Percentiles rank a stretch among this genome's conserved stretches.
phyloP scores from a whole-genome alignment of 1,284 basidiomycete genomes.

The Malassezia pachydermatis region DNA sequence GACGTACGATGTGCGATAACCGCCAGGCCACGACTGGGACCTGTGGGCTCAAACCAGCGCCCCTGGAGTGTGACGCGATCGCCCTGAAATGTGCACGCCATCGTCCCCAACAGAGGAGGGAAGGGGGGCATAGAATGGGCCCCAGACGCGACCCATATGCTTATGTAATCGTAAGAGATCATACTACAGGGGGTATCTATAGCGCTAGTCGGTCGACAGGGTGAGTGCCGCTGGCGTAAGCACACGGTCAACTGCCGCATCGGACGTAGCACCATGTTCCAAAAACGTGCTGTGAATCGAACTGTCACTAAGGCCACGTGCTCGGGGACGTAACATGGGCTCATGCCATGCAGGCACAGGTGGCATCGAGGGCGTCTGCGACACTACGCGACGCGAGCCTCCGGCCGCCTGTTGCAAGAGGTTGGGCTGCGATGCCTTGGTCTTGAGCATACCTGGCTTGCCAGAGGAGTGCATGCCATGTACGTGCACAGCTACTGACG shows the following conservation, averaged over 20 bases:
- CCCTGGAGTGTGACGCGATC: slow-evolving; percentile 1
- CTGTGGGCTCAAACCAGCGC: background rate
- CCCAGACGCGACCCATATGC: background rate
- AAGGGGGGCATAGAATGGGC: background rate
- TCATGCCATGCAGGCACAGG: slow-evolving; percentile 18
- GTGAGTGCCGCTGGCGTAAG: slow-evolving; percentile 6
- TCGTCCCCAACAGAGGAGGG: background rate
- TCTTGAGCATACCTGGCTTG: slow-evolving; percentile 7
- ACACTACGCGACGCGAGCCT: background rate
- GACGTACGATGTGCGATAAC: slow-evolving; percentile 17
- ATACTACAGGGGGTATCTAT: slow-evolving; percentile 3
- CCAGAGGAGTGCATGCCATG: slow-evolving; percentile 5
- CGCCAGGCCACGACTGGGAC: slow-evolving; percentile 1
- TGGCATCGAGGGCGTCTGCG: slow-evolving; percentile 18
- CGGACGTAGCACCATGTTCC: slow-evolving; percentile 22
- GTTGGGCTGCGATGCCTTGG: slow-evolving; percentile 6
- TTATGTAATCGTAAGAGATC: background rate
- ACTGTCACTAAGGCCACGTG: slow-evolving; percentile 40
- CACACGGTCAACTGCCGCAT: slow-evolving; percentile 13
- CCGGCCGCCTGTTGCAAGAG: background rate
- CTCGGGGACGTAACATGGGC: slow-evolving; percentile 24
- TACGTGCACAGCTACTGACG: slow-evolving; percentile 5
- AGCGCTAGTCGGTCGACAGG: background rate
- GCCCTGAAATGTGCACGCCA: background rate
- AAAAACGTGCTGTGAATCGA: slow-evolving; percentile 40